Evolutionary conservation across 2,329 filamentous ascomycete species (phyloP), one percentile per base, ranked within the genome.

Genomic region (Botryotinia convoluta): DNA sequence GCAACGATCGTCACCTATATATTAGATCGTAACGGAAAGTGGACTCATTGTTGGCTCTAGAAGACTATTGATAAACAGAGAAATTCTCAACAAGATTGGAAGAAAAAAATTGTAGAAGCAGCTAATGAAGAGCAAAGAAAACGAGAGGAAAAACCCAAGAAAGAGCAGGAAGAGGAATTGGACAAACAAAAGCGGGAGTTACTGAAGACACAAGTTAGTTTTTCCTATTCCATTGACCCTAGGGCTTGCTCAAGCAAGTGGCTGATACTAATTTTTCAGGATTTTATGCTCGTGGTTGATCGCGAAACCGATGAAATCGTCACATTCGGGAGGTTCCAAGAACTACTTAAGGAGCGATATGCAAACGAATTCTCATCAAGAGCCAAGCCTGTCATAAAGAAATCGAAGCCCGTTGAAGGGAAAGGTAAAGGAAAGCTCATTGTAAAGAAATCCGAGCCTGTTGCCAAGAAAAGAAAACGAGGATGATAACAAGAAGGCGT

Each of bases 221-320:
- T 9, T 32, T 8, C n/a, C 4, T 18, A 29, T 1, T 4, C 26
- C 3, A 18, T n/a, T 16, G 22, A 4, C 7, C 16, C 29, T 32
- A 8, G 4, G 14, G 4, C 4, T 32, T 26, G 44, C 18, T 18
- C 42, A 22, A 37, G 22, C 8, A 20, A 26, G 20, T 18, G 20
- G 6, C 35, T 14, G 22, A 42, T 68, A 68, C 42, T 68, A 10
- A 68, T 4, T 39, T 10, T 29, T n/a, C 7, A 68, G 65, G 65
- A 68, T 26, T 39, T 35, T 22, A 69, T 59, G n/a, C 48, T 42
- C 14, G 48, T 59, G 45, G 48, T 68, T 57, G 65, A 69, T 57
- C 32, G 48, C 16, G 65, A 69, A 16, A 42, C 51, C 10, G 29
- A 69, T 29, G 48, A 69, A 42, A 42, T 57, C 12, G 35, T 57